A percentile compares a stretch with the other conserved stretches of the same genome.
These are phyloP conservation scores for Pseudotsuga menziesii DNA, from an alignment of 75 land plant species.

Conservation along the genomic window DNA sequence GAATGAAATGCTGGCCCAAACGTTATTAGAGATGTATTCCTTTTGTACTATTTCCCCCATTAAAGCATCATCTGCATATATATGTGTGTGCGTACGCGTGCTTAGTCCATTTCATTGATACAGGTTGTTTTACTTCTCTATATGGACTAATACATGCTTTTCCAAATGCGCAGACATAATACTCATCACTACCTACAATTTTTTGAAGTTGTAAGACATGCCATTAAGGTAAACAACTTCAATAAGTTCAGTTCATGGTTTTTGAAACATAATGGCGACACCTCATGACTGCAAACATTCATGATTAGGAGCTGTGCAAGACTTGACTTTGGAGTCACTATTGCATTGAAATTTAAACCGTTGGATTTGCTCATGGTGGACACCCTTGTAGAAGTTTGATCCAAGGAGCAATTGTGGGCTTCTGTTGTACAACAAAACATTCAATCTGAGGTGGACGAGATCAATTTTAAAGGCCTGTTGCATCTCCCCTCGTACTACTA, in stretches of 20 bases:
- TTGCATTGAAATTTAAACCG: not conserved
- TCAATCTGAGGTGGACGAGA: not conserved
- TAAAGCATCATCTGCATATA: not conserved
- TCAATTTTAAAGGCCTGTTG: not conserved
- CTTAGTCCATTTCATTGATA: not conserved
- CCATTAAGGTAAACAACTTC: constrained; percentile 38
- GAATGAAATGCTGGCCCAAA: constrained; percentile 96
- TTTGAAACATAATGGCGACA: constrained; percentile 23
- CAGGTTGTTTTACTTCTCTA: not conserved
- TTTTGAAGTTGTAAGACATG: constrained; percentile 50
- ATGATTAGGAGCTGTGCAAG: not conserved
- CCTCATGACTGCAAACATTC: not conserved
- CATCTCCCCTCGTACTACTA: no score
- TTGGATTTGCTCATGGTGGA: not conserved
- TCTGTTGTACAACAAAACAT: not conserved
- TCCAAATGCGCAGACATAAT: constrained; percentile 52
- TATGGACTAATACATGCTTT: constrained; percentile 1
- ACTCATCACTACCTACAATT: constrained; percentile 59
- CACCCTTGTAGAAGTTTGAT: not conserved
- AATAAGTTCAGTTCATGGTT: constrained; percentile 34
- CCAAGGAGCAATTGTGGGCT: constrained; percentile 5
- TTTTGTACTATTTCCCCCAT: not conserved
- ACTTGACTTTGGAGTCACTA: not conserved
- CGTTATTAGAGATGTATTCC: constrained; percentile 78
- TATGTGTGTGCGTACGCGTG: not conserved